Evolutionary conservation across 116 monocot genomes (phyloP), one percentile per base, ranked within the genome.

Genomic region (Phalaenopsis hybrid): DNA sequence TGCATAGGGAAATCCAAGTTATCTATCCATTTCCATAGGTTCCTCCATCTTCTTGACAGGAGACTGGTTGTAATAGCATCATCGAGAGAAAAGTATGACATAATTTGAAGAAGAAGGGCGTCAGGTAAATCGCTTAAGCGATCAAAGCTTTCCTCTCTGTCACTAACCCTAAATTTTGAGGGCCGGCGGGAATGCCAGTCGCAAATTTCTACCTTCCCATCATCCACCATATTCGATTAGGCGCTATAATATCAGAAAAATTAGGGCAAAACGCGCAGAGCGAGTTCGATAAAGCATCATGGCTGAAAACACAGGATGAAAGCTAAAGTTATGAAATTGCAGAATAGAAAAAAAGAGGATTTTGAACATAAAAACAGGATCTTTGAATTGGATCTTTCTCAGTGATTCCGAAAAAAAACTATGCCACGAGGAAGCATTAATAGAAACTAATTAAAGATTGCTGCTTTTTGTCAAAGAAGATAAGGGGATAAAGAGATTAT

Each of bases 41-140:
- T 55, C 58, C 59, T 82, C 86, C 86, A 86, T 51, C 86, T 81
- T 48, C 34, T 78, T 16, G 79, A 86, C 43, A 86, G 20, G 21
- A 49, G 46, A 28, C 81, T 44, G 16, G 86, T 86, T 8, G 20
- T 1, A 20, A 78, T 69, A 5, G 46, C 78, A 45, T 77, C 63
- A 21, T 70, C 51, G 12, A 78, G 37, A 5, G 68, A 67, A 6
- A 85, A 28, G 63, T 55, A 70, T 25, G 85, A 85, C 6, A 85
- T 78, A 20, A 85, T 85, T 0, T 81, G 44, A 18, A 70, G 67
- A 23, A 81, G 61, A 46, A 85, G 21, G 34, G 25, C 21, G 48
- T 85, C 81, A 0, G 81, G 85, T 2, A 85, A 65, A 0, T 77
- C 49, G 17, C 81, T 78, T 0, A 81, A 28, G 6, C 76, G 76